Base-by-base conservation (phyloP, 2,329 filamentous ascomycete genomes). In the Paradendryphiella salina region DNA sequence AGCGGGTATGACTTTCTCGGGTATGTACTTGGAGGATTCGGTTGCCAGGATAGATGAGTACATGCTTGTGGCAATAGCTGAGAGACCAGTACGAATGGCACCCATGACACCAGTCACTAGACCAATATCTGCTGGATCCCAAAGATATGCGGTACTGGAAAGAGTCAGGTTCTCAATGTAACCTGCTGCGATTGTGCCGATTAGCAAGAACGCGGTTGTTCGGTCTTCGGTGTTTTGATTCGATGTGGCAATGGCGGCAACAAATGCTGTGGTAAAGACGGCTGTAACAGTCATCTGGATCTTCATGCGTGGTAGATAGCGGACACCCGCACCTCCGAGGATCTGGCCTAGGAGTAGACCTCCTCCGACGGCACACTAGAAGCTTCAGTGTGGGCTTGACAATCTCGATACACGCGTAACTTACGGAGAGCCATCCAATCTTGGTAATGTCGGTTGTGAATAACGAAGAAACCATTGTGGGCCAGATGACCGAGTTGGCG, bases 141-240 rank as follows among this genome's bases (percentile, higher is more conserved):
- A 71, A 21, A 71, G 59, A 34, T 60, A 66, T 9, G 59, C 65
- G 18, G 59, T 66, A 23, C 58, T 60, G 21, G 53, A 59, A 10
- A 68, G 59, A 7, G 64, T 64, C 17, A 69, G 58, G 37, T 68
- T 69, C 55, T 71, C 67, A n/a, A 71, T 56, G 49, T 67, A 70
- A 10, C 65, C 63, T 17, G 63, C 65, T 7, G 59, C 59, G 14
- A 62, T 59, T 7, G 64, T 60, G 26, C 64, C 67, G 32, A 70
- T 56, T 35, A 68, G 52, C 11, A 66, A 44, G 11, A 65, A 44
- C 3, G 54, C 55, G 5, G 64, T 61, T 9, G 61, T 66, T 20
- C 50, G 57, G 10, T 53, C 46, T 42, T 60, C 47, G 4, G 60
- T 66, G 34, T 21, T 44, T 6, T 59, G 38, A 11, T 50, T 58